Base-by-base conservation (phyloP, 305 asterid species). In the Solanum hybrid region DNA sequence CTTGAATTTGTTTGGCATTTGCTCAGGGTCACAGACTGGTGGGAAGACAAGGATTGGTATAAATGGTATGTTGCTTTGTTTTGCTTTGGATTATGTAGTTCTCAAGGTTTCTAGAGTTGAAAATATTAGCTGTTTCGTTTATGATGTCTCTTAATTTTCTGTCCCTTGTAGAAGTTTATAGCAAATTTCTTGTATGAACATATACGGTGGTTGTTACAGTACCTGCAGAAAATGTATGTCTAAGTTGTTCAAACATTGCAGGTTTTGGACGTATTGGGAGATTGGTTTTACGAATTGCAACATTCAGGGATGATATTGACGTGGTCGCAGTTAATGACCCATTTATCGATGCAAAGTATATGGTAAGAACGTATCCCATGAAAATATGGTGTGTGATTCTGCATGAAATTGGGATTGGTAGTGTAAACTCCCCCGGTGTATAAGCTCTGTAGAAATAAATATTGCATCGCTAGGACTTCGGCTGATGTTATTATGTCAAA, bases 251-350 rank as follows among this genome's bases (percentile, higher is more conserved):
- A 87, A 89, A 17, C 87, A 29, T 24, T 92, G 93, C 92, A 97
- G 99, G 99, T 86, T 96, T 97, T 92, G 99, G 99, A 72, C 98
- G 99, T 38, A 97, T 97, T 87, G 99, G 99, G 72, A 95, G 99
- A 92, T 91, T 97, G 88, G 96, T 97, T 29, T 91, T 97, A 86
- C 95, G 99, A 76, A 92, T 97, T 87, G 99, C 99, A 89, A 94
- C 97, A 90, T 93, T 92, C 91, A 95, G 99, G 92, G 96, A 95
- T 92, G 99, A 97, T 92, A 95, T 97, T 51, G 99, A 97, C 4
- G 99, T 97, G 92, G 98, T 97, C 60, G 99, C 99, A 60, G 98
- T 97, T 31, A 97, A 97, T 85, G 99, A 97, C 94, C 99, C 99
- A 88, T 97, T 97, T 90, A 93, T 97, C 88, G 98, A 95, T 90